A percentile compares a stretch with the other conserved stretches of the same genome.
Conservation (phyloP, 2,329 filamentous ascomycete genomes). For the Fusarium fracticaudum region DNA sequence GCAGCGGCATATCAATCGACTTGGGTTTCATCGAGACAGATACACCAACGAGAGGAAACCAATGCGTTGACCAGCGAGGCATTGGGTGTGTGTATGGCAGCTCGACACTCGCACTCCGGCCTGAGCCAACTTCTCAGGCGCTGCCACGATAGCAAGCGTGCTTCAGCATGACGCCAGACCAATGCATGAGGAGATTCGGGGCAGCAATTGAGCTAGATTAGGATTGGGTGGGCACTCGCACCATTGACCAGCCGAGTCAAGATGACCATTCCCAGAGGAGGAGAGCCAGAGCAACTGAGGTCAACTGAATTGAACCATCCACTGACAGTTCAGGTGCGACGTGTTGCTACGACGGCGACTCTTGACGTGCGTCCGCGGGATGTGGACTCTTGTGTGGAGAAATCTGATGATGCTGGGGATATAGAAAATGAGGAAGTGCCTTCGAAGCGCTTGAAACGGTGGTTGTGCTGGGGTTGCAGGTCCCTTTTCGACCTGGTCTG, state of each 20-base stretch:
- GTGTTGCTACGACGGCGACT: constrained; percentile 40
- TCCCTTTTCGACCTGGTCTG: constrained; percentile 18
- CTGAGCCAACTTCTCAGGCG: constrained; percentile 45
- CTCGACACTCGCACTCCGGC: constrained; percentile 19
- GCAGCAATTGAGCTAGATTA: constrained; percentile 40
- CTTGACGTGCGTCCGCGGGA: constrained; percentile 38
- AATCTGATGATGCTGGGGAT: constrained; percentile 36
- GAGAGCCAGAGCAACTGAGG: neutral
- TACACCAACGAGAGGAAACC: constrained; percentile 23
- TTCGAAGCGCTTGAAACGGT: constrained; percentile 21
- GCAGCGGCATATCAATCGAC: constrained; percentile 17
- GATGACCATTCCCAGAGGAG: constrained; percentile 20
- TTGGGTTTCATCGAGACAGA: constrained; percentile 30
- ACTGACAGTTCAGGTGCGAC: constrained; percentile 39
- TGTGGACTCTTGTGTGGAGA: constrained; percentile 38
- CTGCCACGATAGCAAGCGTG: constrained; percentile 53
- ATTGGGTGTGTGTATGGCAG: constrained; percentile 36
- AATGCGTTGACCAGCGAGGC: constrained; percentile 14
- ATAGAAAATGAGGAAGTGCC: constrained; percentile 17
- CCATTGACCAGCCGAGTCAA: constrained; percentile 22
- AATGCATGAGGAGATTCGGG: constrained; percentile 37
- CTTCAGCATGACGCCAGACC: constrained; percentile 42
- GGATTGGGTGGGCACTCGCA: constrained; percentile 45
- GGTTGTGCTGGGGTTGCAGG: constrained; percentile 37
- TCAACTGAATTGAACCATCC: constrained; percentile 21